These are phyloP conservation scores for Hypoxylon sp. DNA, from an alignment of 2,329 filamentous ascomycete species.

Conservation along the genomic window DNA sequence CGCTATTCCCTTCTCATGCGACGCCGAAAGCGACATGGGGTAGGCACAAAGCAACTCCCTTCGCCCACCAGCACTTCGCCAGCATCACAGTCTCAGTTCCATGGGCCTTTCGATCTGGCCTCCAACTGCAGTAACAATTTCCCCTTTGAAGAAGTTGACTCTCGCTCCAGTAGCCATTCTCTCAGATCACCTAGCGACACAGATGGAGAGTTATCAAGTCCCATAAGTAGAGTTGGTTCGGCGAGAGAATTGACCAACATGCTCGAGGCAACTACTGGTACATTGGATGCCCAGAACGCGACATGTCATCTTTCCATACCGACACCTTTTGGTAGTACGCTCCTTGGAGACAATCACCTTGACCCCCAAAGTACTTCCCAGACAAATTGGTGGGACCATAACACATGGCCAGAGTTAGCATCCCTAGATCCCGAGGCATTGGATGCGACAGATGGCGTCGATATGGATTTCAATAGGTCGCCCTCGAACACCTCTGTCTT, in stretches of 20 bases:
- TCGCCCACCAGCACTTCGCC: background rate
- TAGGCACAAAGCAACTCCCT: background rate
- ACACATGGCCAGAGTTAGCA: background rate
- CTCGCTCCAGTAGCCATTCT: slow-evolving; percentile 1
- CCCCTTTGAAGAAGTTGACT: background rate
- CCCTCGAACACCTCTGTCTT: background rate
- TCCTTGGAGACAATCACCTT: background rate
- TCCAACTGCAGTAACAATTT: background rate
- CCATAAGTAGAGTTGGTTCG: background rate
- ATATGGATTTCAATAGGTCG: background rate
- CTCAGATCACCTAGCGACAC: background rate
- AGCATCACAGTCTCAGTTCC: background rate
- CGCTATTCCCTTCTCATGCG: slow-evolving; percentile 40
- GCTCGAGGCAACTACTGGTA: background rate
- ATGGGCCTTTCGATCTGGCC: background rate
- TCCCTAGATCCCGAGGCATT: background rate
- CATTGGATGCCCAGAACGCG: background rate
- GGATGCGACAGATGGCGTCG: background rate
- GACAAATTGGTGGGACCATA: background rate
- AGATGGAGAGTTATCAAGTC: background rate
- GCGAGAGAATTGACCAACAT: background rate
- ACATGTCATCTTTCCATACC: background rate
- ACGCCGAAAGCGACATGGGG: slow-evolving; percentile 34
- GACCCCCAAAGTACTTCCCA: background rate
- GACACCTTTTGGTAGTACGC: background rate